Conservation (phyloP, 2,329 filamentous ascomycete genomes). For the Epichloe hybrida region DNA sequence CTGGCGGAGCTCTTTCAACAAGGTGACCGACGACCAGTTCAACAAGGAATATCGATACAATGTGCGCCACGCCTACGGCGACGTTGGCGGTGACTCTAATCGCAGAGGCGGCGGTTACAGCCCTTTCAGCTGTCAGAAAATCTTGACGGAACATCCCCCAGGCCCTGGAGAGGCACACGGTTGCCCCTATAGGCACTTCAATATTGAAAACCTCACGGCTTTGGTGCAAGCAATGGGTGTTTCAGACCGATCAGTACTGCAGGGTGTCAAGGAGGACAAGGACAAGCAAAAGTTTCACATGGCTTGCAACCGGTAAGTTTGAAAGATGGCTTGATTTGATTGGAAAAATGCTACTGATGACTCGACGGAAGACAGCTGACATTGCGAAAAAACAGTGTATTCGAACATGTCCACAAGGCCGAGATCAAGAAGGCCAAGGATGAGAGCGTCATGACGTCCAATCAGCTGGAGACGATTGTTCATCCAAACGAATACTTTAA, state of each 20-base stretch:
- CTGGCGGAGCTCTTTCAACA: conserved; percentile 77
- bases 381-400: conserved; percentile 43
- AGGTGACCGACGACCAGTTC: conserved; percentile 85
- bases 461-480: conserved; percentile 84
- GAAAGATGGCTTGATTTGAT: no score
- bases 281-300: conserved; percentile 83
- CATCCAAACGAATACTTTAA: conserved; percentile 99
- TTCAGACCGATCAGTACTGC: conserved; percentile 60
- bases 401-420: conserved; percentile 70
- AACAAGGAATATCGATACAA: conserved; percentile 98
- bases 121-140: conserved; percentile 89
- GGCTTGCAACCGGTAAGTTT: conserved; percentile 70
- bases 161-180: conserved; percentile 82
- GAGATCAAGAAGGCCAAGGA: conserved; percentile 69
- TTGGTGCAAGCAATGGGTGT: conserved; percentile 71
- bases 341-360: no score
- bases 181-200: conserved; percentile 93
- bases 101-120: conserved; percentile 77
- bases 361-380: background rate
- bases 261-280: conserved; percentile 78
- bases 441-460: conserved; percentile 54
- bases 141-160: conserved; percentile 77
- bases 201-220: conserved; percentile 66
- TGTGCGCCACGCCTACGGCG: conserved; percentile 85
- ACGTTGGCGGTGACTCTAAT: conserved; percentile 86